Evolutionary conservation across 352 stramenopile genomes (phyloP), one percentile per base, ranked within the genome.

Genomic region (Phytophthora cajani): DNA sequence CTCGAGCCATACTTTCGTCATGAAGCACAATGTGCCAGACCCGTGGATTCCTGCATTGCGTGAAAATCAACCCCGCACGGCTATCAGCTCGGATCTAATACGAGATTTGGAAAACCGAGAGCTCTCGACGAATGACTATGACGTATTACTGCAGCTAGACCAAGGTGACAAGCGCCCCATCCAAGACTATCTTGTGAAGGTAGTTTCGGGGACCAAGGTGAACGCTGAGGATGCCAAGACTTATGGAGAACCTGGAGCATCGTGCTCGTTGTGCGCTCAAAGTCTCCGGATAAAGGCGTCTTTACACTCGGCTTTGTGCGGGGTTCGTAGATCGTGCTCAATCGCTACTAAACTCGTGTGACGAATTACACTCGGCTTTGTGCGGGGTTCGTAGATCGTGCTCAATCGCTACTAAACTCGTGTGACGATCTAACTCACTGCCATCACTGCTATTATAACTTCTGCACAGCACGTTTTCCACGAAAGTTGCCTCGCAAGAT

Each of bases 101-200:
- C 67, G 76, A 32, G 86, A 92, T 8, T 71, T 95, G 0, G 78
- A 95, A 62, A 83, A 68, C 36, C 77, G 88, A 66, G 88, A 96
- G 40, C 73, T 96, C 8, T 92, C 87, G 32, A 93, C 84, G n/a
- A 92, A 91, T 46, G 88, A 96, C 64, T 96, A 95, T 57, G 87
- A 94, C 50, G 50, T 93, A 6, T 68, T 96, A 1, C 70, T 94
- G 12, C 78, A 95, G 38, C 69, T 95, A 0, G 88, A 95, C 58
- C 73, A 82, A 46, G 68, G 65, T 3, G 81, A 85, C 21, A 90
- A 88, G 25, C 73, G 58, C 17, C 79, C 83, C n/a, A 58, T 95
- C n/a, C 85, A 93, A 67, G 83, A 93, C 21, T 95, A 84, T 60
- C 56, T 95, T 27, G 64, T 94, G n/a, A 72, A 80, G 14, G 66